phyloP scores from a whole-genome alignment of 768 basidiomycete genomes.

The Lentinula raphanica region DNA sequence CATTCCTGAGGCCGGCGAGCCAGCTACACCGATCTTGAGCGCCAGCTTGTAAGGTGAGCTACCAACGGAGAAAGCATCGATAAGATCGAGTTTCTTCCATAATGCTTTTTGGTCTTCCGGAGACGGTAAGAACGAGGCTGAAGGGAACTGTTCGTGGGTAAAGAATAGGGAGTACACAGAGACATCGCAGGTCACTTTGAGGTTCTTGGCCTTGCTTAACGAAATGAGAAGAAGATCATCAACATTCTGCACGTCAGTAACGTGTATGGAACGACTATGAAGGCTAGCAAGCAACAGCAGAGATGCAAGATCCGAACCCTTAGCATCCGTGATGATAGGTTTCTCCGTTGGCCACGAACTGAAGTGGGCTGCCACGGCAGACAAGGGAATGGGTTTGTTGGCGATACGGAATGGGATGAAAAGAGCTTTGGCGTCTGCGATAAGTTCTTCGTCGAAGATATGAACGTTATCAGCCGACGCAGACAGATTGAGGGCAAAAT shows the following conservation, averaged over 20 bases:
- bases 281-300: constrained; percentile 91
- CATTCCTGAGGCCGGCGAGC: constrained; percentile 71
- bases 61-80: constrained; percentile 92
- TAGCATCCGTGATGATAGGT: constrained; percentile 92
- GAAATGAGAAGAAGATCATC: constrained; percentile 90
- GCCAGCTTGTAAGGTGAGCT: constrained; percentile 76
- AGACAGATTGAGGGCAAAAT: constrained; percentile 79
- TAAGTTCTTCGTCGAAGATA: constrained; percentile 65
- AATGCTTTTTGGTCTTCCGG: constrained; percentile 72
- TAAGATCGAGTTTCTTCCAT: constrained; percentile 77
- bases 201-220: constrained; percentile 87
- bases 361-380: constrained; percentile 82
- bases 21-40: constrained; percentile 49
- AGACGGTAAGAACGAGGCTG: constrained; percentile 60
- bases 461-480: constrained; percentile 67
- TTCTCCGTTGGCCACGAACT: constrained; percentile 86
- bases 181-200: constrained; percentile 96
- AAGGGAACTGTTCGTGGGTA: constrained; percentile 67
- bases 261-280: constrained; percentile 81
- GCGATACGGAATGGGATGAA: constrained; percentile 73
- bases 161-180: constrained; percentile 91
- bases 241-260: constrained; percentile 80
- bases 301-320: constrained; percentile 87
- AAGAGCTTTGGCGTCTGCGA: constrained; percentile 76
- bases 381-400: constrained; percentile 48